Percentiles rank a stretch among this genome's conserved stretches.
Evolutionary conservation across 2,329 filamentous ascomycete species (phyloP).

Genomic region (Penicillium sp.): DNA sequence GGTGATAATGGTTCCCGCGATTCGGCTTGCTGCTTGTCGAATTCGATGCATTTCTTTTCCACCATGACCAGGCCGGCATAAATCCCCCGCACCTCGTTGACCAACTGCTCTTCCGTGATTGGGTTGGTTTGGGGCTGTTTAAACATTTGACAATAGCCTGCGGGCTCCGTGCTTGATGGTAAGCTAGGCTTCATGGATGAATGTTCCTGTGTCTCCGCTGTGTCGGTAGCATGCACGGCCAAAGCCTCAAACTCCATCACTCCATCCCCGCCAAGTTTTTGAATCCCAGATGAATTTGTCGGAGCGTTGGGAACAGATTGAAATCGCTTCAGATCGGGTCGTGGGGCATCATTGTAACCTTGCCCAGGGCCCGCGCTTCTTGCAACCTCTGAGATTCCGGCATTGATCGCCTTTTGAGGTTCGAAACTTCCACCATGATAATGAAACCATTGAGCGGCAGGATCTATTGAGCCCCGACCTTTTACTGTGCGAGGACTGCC

Average conservation of each 20-base stretch:
- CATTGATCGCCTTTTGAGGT: background rate
- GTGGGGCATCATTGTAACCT: too few relatives aligned
- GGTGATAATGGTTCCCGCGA: conserved; percentile 38
- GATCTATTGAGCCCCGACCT: background rate
- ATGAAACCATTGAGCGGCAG: conserved; percentile 1
- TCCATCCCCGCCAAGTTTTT: background rate
- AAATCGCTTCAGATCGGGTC: too few relatives aligned
- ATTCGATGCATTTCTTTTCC: conserved; percentile 78
- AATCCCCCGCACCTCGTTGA: conserved; percentile 59
- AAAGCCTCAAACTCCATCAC: background rate
- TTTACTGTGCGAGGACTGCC: conserved; percentile 3
- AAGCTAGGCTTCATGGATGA: background rate
- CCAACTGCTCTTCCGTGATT: conserved; percentile 71
- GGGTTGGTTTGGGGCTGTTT: conserved; percentile 59
- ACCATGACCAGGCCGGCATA: conserved; percentile 81
- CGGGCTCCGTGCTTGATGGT: background rate
- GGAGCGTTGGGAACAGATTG: too few relatives aligned
- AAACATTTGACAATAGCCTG: conserved; percentile 33
- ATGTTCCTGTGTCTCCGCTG: background rate
- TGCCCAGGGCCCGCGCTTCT: background rate
- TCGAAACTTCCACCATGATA: background rate
- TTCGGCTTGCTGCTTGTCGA: conserved; percentile 56
- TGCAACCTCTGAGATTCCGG: background rate
- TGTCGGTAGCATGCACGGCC: too few relatives aligned
- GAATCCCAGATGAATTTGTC: too few relatives aligned